Conservation (phyloP, 192 early-diverging fungal species). For the Radiomyces spectabilis region DNA sequence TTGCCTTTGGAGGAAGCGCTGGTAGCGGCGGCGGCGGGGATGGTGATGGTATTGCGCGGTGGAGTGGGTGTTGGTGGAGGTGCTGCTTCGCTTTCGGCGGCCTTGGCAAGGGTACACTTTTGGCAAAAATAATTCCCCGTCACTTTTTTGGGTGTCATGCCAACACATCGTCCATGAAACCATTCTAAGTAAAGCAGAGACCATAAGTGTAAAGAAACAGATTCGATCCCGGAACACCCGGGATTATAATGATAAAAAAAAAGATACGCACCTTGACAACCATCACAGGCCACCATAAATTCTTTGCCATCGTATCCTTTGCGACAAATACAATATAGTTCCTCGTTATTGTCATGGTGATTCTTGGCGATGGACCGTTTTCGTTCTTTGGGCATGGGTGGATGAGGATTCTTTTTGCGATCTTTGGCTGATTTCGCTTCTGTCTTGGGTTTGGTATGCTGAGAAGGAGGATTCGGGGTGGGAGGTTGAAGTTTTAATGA, state of each 20-base stretch:
- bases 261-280: conserved; percentile 35
- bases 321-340: conserved; percentile 43
- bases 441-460: too few species aligned
- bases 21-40: too few species aligned
- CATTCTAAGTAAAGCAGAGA: conserved; percentile 37
- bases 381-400: background rate
- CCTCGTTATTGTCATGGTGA: conserved; percentile 14
- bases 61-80: background rate
- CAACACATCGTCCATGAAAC: conserved; percentile 51
- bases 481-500: too few species aligned
- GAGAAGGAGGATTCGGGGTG: too few species aligned
- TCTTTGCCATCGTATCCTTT: conserved; percentile 43
- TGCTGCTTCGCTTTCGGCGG: background rate
- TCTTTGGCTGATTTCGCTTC: background rate
- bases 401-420: conserved; percentile 5
- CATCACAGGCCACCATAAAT: conserved; percentile 51
- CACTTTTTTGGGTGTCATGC: conserved; percentile 28
- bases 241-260: too few species aligned
- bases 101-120: conserved; percentile 1
- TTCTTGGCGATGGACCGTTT: background rate
- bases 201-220: background rate
- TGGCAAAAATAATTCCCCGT: conserved; percentile 21
- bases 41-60: background rate
- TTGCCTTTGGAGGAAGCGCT: too few species aligned
- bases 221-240: too few species aligned